These are phyloP conservation scores for Saccharomycopsis javanensis DNA, from an alignment of 805 yeast species.

Conservation along the genomic window DNA sequence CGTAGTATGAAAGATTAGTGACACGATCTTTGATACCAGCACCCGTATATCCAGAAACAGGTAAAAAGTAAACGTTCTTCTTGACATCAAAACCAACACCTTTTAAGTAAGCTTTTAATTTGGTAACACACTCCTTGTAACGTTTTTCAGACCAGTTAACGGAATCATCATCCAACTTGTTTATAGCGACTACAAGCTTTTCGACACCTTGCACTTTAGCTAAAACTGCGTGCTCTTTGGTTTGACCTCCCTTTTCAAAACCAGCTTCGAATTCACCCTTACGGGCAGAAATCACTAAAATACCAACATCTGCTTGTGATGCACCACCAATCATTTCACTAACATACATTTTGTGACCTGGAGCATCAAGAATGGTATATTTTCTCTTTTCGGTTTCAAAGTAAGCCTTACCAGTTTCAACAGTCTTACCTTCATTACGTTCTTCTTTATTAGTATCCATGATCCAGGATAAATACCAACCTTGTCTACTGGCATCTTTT, in stretches of 20 bases:
- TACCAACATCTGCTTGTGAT: constrained; percentile 98
- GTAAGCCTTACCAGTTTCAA: constrained; percentile 96
- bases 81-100: constrained; percentile 82
- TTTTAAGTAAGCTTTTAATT: constrained; percentile 66
- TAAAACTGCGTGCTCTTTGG: constrained; percentile 93
- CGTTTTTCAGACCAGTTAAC: constrained; percentile 94
- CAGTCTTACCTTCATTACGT: constrained; percentile 97
- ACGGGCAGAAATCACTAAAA: constrained; percentile 94
- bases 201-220: constrained; percentile 99
- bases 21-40: constrained; percentile 91
- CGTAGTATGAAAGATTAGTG: constrained; percentile 74
- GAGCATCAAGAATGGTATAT: constrained; percentile 97
- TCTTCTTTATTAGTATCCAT: constrained; percentile 99
- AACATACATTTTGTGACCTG: constrained; percentile 98
- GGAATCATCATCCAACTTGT: constrained; percentile 98
- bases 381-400: constrained; percentile 97
- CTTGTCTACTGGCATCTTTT: constrained; percentile 98
- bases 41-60: constrained; percentile 97
- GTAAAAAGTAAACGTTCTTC: constrained; percentile 86
- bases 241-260: constrained; percentile 97
- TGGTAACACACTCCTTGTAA: constrained; percentile 87
- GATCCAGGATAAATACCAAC: constrained; percentile 99
- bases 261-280: constrained; percentile 99
- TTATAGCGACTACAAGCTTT: constrained; percentile 84
- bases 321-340: constrained; percentile 99